Evolutionary conservation across 805 yeast genomes (phyloP).

Genomic region (Kuraishia hungarica): DNA sequence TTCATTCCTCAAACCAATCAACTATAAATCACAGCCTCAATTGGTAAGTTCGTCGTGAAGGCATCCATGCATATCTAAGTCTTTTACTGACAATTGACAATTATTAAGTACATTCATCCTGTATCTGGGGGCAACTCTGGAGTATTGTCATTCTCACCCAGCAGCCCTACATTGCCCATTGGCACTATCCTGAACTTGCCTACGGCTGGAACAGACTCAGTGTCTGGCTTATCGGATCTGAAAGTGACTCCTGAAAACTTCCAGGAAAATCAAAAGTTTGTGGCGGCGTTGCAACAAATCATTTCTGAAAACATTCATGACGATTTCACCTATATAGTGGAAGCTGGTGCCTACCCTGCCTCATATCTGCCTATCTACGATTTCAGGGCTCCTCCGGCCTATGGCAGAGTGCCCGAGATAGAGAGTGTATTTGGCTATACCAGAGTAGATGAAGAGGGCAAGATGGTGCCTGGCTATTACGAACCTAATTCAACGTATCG

Average conservation of each 20-base stretch:
- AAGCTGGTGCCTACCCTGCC: constrained; percentile 42
- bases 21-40: constrained; percentile 9
- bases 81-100: neutral
- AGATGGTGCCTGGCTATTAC: constrained; percentile 45
- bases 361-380: constrained; percentile 67
- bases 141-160: constrained; percentile 18
- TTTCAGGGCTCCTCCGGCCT: constrained; percentile 53
- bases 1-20: constrained; percentile 1
- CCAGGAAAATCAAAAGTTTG: constrained; percentile 17
- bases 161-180: constrained; percentile 15
- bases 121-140: neutral
- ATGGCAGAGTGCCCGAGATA: constrained; percentile 60
- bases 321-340: constrained; percentile 48
- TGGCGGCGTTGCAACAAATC: constrained; percentile 13
- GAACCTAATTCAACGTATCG: constrained; percentile 55
- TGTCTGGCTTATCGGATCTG: constrained; percentile 1
- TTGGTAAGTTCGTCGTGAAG: constrained; percentile 10
- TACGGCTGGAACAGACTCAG: neutral
- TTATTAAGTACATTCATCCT: constrained; percentile 2
- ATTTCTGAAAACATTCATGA: constrained; percentile 18
- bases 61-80: no score
- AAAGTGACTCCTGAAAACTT: constrained; percentile 15
- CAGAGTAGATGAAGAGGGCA: constrained; percentile 44
- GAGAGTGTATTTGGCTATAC: constrained; percentile 69
- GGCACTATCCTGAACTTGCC: constrained; percentile 9